A percentile compares a stretch with the other conserved stretches of the same genome.
Evolutionary conservation across 2,329 filamentous ascomycete species (phyloP).

Genomic region (Fusarium transvaalense): DNA sequence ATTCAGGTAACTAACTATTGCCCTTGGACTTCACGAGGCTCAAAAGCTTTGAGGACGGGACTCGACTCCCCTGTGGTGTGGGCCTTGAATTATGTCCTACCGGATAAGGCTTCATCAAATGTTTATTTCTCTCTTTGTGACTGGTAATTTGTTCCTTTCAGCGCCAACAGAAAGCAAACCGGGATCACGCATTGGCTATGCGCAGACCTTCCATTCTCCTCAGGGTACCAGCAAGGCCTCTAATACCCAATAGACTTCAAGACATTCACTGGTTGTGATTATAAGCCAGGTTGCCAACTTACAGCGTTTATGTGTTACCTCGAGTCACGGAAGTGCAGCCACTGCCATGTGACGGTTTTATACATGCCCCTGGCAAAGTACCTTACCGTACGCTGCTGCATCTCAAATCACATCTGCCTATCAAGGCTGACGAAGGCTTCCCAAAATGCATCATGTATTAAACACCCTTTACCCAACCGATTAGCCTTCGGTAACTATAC

Average conservation of each 20-base stretch:
- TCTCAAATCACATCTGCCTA: slow-evolving; percentile 33
- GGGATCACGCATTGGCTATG: slow-evolving; percentile 30
- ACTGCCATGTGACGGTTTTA: slow-evolving; percentile 38
- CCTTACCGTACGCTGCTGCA: slow-evolving; percentile 8
- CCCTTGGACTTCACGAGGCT: slow-evolving; percentile 16
- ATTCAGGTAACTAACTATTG: slow-evolving; percentile 8
- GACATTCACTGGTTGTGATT: slow-evolving; percentile 33
- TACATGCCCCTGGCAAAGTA: slow-evolving; percentile 7
- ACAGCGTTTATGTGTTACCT: slow-evolving; percentile 35
- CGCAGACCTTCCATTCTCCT: slow-evolving; percentile 22
- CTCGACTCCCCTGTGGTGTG: slow-evolving; percentile 22
- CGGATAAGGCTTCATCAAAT: not conserved
- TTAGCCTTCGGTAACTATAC: slow-evolving; percentile 5
- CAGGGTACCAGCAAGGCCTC: slow-evolving; percentile 2
- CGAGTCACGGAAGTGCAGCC: slow-evolving; percentile 37
- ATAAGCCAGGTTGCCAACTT: slow-evolving; percentile 25
- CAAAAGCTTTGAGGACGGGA: slow-evolving; percentile 5
- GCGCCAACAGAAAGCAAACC: not conserved
- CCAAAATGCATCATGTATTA: slow-evolving; percentile 23
- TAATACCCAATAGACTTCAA: slow-evolving; percentile 11
- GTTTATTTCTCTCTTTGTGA: slow-evolving; percentile 1
- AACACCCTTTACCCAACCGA: slow-evolving; percentile 14
- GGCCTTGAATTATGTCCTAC: not conserved
- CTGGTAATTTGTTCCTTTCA: slow-evolving; percentile 6
- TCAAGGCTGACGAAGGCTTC: slow-evolving; percentile 30